Base-by-base conservation (phyloP, 768 basidiomycete genomes). In the Xerocomellus chrysenteron region DNA sequence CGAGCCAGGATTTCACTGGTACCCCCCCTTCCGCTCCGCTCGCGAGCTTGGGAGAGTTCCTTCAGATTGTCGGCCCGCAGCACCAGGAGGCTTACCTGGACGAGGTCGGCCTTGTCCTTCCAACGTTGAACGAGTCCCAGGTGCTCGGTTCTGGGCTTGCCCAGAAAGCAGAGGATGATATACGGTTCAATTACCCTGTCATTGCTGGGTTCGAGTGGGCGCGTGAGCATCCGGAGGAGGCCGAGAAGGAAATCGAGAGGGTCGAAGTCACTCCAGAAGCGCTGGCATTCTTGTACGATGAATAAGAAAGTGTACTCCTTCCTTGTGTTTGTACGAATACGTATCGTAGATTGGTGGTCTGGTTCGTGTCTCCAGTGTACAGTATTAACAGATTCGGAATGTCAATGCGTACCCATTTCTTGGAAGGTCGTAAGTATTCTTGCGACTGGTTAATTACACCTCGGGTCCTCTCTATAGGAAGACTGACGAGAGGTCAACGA, bases 201-300 rank as follows among this genome's bases (percentile, higher is more conserved):
- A 54, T 62, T n/a, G 24, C 36, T 1, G 42, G 26, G 26, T 30
- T 55, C 3, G 48, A 64, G 39, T 65, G 59, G 58, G 58, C 43
- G 14, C 44, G n/a, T 4, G 62, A 64, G 50, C 40, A 64, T 45
- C 63, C 63, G 4, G 6, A 9, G 13, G 52, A 64, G 11, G 41
- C 43, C 13, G 4, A 47, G 33, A 21, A 21, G 12, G 52, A 36
- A 17, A 56, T 54, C n/a, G 30, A 49, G 0, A 16, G 26, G 19
- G 17, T 21, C n/a, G 39, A 52, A 21, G 37, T 1, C 2, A 8
- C 21, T n/a, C 14, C 11, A 2, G 49, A 48, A 47, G 55, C 5
- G 12, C 21, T 48, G 50, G 39, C 24, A 6, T 19, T 28, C 19
- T 14, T 17, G 1, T 5, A 8, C 45, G 7, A 21, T 14, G 30